Base-by-base conservation (phyloP, 2,329 filamentous ascomycete genomes). In the Microthyrium microscopicum region DNA sequence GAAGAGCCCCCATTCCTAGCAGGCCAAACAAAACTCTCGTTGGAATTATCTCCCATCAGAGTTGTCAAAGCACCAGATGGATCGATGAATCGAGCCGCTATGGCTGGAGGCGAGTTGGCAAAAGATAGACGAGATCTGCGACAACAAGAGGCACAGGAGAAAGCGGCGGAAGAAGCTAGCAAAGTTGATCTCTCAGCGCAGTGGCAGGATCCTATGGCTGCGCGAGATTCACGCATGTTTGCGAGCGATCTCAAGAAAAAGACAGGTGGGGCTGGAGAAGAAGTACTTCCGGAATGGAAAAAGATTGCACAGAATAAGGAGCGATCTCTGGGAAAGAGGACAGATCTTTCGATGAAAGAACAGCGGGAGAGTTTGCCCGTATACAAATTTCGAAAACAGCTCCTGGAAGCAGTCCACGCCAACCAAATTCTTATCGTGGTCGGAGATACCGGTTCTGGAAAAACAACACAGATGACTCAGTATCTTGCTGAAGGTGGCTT, bases 61-160 rank as follows among this genome's bases (percentile, higher is more conserved):
- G 85, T 98, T 16, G 82, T 98, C 45, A 95, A 95, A 56, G 89
- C 89, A 1, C 91, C 89, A 0, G 89, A 98, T 54, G 89, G 89
- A n/a, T 95, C 87, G 4, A 75, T 98, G 55, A 98, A 98, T 51
- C 71, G 89, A 47, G 83, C 91, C 30, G 91, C 91, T 12, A 93
- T 95, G 80, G 77, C 85, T 6, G 87, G 89, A 28, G 85, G 87
- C 12, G 69, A 75, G 4, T 58, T 98, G 11, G 81, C 87, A 4
- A 92, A 89, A 51, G 89, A 98, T 50, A 68, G 89, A 33, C 76
- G 83, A 50, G 89, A 98, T 39, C 46, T 94, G 43, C 74, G 82
- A 39, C 82, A 93, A 47, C 79, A 91, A 50, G 87, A 98, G 55
- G 74, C 73, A 0, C 79, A 91, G 39, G 83, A 79, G 56, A 61